phyloP scores from a whole-genome alignment of 2,329 filamentous ascomycete species.

The Colletotrichum ledebouriae region DNA sequence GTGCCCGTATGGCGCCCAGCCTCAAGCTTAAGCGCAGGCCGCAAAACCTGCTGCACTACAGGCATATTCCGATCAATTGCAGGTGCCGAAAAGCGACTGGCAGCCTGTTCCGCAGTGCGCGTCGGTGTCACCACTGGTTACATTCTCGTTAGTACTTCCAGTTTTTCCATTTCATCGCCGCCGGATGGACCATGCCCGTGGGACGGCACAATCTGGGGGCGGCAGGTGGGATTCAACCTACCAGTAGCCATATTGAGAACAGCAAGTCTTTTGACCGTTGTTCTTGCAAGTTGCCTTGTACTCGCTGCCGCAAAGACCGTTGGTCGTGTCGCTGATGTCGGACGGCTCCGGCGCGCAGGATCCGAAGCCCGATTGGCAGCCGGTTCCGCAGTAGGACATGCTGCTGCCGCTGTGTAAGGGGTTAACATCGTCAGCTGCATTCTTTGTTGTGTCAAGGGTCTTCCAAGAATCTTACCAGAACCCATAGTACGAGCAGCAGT shows the following conservation, averaged over 20 bases:
- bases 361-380: conserved; percentile 54
- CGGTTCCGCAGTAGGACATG: conserved; percentile 53
- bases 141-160: conserved; percentile 28
- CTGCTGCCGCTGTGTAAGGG: conserved; percentile 49
- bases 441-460: conserved; percentile 1
- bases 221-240: conserved; percentile 43
- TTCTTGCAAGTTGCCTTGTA: conserved; percentile 51
- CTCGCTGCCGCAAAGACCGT: conserved; percentile 52
- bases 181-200: conserved; percentile 13
- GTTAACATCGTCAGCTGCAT: conserved; percentile 27
- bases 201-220: background rate
- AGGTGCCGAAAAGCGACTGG: conserved; percentile 51
- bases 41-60: conserved; percentile 17
- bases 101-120: conserved; percentile 52
- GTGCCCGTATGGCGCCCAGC: conserved; percentile 20
- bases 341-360: conserved; percentile 47
- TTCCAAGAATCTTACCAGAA: conserved; percentile 52
- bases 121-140: conserved; percentile 47
- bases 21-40: conserved; percentile 27
- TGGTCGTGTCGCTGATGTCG: conserved; percentile 50
- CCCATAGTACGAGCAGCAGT: conserved; percentile 58
- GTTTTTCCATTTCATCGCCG: conserved; percentile 2
- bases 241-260: conserved; percentile 54
- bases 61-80: conserved; percentile 44
- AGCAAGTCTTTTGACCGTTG: conserved; percentile 52